Evolutionary conservation across 305 asterid species (phyloP).

Genomic region (Fraxinus nigra): DNA sequence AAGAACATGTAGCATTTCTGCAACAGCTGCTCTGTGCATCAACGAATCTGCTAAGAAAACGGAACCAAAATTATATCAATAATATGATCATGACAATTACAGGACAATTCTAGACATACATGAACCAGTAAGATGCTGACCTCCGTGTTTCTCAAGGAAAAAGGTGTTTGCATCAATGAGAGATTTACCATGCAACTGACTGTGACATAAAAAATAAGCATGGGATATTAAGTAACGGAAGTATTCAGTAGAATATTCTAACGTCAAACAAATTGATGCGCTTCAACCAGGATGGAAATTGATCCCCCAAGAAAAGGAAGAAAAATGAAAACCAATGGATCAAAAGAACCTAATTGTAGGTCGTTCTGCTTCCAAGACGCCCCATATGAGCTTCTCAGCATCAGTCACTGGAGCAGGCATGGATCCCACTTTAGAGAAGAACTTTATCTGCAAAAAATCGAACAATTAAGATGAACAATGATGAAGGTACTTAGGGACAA

Average conservation of each 20-base stretch:
- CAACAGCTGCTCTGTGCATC: conserved; percentile 88
- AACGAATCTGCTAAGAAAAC: conserved; percentile 57
- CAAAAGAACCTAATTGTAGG: conserved; percentile 64
- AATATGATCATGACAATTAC: conserved; percentile 1
- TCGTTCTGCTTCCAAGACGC: conserved; percentile 83
- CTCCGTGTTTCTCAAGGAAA: conserved; percentile 78
- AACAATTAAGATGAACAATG: conserved; percentile 1
- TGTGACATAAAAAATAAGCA: conserved; percentile 38
- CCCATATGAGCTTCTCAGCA: conserved; percentile 76
- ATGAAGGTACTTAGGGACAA: not conserved
- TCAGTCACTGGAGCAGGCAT: conserved; percentile 72
- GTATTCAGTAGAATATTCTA: conserved; percentile 8
- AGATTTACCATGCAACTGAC: conserved; percentile 83
- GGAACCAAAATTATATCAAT: conserved; percentile 16
- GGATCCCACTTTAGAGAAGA: conserved; percentile 76
- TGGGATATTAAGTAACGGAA: conserved; percentile 3
- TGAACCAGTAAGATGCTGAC: conserved; percentile 37
- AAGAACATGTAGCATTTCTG: conserved; percentile 76
- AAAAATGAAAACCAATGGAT: not conserved
- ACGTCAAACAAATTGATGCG: not conserved
- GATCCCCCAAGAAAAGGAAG: conserved; percentile 10
- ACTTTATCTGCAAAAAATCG: conserved; percentile 59
- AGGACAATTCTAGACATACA: conserved; percentile 9
- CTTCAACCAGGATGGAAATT: conserved; percentile 3
- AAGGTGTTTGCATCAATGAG: conserved; percentile 68